These are phyloP conservation scores for Quillaja saponaria DNA, from an alignment of 306 rosid species.

Conservation along the genomic window DNA sequence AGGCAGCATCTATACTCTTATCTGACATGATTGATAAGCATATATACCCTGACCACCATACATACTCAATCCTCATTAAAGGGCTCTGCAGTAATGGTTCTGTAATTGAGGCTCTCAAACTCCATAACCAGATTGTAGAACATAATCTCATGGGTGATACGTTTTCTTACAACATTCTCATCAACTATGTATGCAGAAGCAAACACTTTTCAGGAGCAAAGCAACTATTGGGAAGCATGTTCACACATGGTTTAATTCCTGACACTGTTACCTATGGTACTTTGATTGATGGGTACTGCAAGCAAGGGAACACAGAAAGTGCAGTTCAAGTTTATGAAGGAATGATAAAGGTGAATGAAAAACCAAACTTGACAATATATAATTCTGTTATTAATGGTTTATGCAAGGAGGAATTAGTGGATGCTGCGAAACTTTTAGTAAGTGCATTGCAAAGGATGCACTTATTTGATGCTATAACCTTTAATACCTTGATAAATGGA, in stretches of 20 bases:
- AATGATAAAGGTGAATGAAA: constrained; percentile 41
- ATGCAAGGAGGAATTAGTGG: constrained; percentile 37
- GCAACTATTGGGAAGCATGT: constrained; percentile 51
- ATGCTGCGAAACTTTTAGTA: constrained; percentile 40
- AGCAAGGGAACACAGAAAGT: constrained; percentile 40
- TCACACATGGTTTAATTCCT: constrained; percentile 46
- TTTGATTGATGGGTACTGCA: constrained; percentile 50
- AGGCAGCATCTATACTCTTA: constrained; percentile 49
- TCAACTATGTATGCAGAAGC: constrained; percentile 42
- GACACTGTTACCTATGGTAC: constrained; percentile 54
- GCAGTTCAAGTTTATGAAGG: constrained; percentile 44
- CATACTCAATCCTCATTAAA: constrained; percentile 51
- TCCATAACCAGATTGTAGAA: constrained; percentile 35
- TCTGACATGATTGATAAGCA: constrained; percentile 51
- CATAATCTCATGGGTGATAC: constrained; percentile 35
- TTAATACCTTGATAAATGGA: constrained; percentile 52
- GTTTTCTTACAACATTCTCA: constrained; percentile 53
- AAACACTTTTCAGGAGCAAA: constrained; percentile 37
- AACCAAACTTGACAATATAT: constrained; percentile 48
- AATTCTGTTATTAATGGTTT: constrained; percentile 54
- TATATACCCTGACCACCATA: constrained; percentile 49
- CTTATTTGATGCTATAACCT: constrained; percentile 38
- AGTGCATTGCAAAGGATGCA: constrained; percentile 32
- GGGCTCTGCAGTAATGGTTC: constrained; percentile 53
- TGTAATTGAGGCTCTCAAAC: constrained; percentile 47